These are phyloP conservation scores for Aspergillus jensenii DNA, from an alignment of 2,329 filamentous ascomycete genomes.

Conservation along the genomic window DNA sequence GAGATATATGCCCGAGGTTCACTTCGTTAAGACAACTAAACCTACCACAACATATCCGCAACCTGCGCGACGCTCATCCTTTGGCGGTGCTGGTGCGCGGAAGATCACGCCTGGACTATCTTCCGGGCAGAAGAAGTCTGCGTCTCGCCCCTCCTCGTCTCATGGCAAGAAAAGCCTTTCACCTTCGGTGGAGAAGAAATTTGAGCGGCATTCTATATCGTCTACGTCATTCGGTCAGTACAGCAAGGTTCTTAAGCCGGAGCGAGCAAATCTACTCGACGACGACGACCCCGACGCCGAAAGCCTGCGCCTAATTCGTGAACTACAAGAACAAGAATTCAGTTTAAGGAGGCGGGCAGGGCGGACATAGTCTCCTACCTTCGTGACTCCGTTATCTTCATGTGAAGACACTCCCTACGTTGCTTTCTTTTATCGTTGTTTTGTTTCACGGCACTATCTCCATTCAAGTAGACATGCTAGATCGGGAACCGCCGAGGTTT, in stretches of 20 bases:
- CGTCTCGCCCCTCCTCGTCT: conserved; percentile 39
- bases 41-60: conserved; percentile 24
- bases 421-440: conserved; percentile 8
- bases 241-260: conserved; percentile 28
- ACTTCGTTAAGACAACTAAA: conserved; percentile 25
- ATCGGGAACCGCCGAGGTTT: conserved; percentile 13
- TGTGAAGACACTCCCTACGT: not conserved
- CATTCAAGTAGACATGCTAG: conserved; percentile 15
- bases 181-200: conserved; percentile 40
- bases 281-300: conserved; percentile 41
- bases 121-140: conserved; percentile 31
- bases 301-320: conserved; percentile 44
- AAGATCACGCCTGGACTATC: conserved; percentile 30
- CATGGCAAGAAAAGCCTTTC: conserved; percentile 38
- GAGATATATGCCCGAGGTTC: conserved; percentile 38
- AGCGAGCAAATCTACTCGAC: conserved; percentile 26
- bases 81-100: conserved; percentile 19
- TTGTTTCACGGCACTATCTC: not conserved
- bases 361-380: conserved; percentile 13
- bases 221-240: conserved; percentile 30
- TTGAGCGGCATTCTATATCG: conserved; percentile 22
- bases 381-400: not conserved
- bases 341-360: conserved; percentile 39
- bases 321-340: conserved; percentile 48
- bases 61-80: conserved; percentile 24